Percentiles rank a stretch among this genome's conserved stretches.
Evolutionary conservation across 208 protist species (phyloP).

Genomic region (Leishmania tropica): DNA sequence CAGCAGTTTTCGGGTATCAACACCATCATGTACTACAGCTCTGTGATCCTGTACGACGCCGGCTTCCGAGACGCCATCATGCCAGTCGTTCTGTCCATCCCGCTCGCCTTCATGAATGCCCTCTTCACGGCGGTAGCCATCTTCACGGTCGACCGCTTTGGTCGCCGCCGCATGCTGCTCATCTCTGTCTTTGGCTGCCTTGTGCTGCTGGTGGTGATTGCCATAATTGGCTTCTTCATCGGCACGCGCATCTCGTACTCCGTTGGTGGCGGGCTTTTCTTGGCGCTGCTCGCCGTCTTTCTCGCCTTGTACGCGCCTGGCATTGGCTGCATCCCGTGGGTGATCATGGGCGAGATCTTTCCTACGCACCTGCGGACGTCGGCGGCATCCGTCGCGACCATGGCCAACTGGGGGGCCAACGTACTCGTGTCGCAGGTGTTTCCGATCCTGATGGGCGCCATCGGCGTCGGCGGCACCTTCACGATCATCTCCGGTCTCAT

Average conservation of each 20-base stretch:
- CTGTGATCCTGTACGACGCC: constrained; percentile 84
- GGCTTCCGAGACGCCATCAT: constrained; percentile 76
- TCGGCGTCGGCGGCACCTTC: constrained; percentile 85
- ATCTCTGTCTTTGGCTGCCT: constrained; percentile 76
- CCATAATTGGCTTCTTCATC: constrained; percentile 64
- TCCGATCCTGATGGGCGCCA: constrained; percentile 80
- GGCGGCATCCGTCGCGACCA: constrained; percentile 85
- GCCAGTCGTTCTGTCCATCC: constrained; percentile 83
- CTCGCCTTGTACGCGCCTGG: constrained; percentile 87
- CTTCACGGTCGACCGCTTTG: constrained; percentile 85
- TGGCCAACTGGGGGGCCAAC: constrained; percentile 92
- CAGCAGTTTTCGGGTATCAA: constrained; percentile 94
- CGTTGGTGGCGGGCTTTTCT: constrained; percentile 75
- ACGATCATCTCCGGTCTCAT: constrained; percentile 72
- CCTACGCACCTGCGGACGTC: constrained; percentile 80
- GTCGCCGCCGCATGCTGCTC: constrained; percentile 72
- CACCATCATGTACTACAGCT: constrained; percentile 95
- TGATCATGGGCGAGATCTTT: constrained; percentile 92
- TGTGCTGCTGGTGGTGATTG: constrained; percentile 53
- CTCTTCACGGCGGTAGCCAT: constrained; percentile 79
- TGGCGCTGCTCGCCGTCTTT: constrained; percentile 78
- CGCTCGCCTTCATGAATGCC: constrained; percentile 89
- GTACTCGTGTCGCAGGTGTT: constrained; percentile 89
- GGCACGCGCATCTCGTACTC: constrained; percentile 59
- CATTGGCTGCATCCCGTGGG: constrained; percentile 92